Percentiles rank a stretch among this genome's conserved stretches.
Conservation (phyloP, 805 yeast genomes). For the Monosporozyma yasuniensis region DNA sequence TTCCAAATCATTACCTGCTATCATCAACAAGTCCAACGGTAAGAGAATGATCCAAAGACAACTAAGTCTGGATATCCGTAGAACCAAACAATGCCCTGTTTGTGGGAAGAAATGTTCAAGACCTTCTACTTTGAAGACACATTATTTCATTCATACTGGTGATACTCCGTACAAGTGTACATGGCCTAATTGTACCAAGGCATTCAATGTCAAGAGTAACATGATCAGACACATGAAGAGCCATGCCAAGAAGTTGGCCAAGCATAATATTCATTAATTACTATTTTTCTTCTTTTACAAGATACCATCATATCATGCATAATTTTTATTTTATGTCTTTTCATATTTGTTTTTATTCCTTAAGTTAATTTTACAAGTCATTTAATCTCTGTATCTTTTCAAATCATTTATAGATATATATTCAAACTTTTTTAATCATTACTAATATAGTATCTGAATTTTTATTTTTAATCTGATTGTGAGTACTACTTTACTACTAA, state of each 20-base stretch:
- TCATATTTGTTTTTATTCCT: neutral
- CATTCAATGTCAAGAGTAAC: constrained; percentile 70
- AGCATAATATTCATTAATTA: neutral
- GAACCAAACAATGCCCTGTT: constrained; percentile 36
- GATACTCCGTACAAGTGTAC: constrained; percentile 60
- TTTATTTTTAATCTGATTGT: too few species aligned
- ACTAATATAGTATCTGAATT: neutral
- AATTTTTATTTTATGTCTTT: too few species aligned
- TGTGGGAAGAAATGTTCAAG: constrained; percentile 74
- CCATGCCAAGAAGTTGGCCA: constrained; percentile 38
- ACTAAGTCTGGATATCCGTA: constrained; percentile 7
- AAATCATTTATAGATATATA: neutral
- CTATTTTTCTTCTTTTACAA: neutral
- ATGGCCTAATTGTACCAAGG: constrained; percentile 56
- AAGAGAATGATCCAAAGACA: constrained; percentile 3
- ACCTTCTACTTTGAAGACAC: constrained; percentile 75
- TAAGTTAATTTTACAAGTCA: neutral
- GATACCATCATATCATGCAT: neutral
- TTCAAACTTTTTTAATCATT: neutral
- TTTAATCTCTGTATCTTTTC: neutral
- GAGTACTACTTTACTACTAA: too few species aligned
- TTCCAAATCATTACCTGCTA: neutral
- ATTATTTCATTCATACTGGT: constrained; percentile 70
- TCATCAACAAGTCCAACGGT: neutral
- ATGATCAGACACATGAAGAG: constrained; percentile 70